phyloP scores from a whole-genome alignment of 2,329 filamentous ascomycete genomes.

The Didymosphaeria variabile region DNA sequence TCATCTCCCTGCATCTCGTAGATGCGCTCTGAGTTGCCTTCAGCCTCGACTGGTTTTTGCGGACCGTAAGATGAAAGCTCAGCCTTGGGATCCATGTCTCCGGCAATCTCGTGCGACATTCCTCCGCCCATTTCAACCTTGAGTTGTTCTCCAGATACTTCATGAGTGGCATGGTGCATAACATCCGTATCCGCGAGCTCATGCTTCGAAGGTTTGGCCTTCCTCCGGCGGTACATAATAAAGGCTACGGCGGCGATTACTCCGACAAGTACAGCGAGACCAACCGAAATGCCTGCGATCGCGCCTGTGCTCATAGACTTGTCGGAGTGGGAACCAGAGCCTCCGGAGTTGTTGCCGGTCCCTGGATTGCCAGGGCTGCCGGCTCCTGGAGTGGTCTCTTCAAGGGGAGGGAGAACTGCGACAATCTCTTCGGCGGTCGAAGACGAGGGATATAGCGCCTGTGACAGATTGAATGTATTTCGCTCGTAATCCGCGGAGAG shows the following conservation, averaged over 20 bases:
- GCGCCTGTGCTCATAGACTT: slow-evolving; percentile 30
- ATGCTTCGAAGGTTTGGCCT: slow-evolving; percentile 14
- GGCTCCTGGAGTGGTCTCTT: slow-evolving; percentile 15
- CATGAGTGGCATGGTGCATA: slow-evolving; percentile 14
- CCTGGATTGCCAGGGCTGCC: slow-evolving; percentile 11
- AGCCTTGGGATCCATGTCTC: slow-evolving; percentile 22
- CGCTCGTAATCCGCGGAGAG: slow-evolving; percentile 50
- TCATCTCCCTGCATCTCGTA: slow-evolving; percentile 30
- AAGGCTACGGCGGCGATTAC: slow-evolving; percentile 18
- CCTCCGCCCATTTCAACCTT: slow-evolving; percentile 28
- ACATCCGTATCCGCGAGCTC: slow-evolving; percentile 27
- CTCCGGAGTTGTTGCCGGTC: not conserved
- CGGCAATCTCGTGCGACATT: slow-evolving; percentile 27
- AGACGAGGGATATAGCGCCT: slow-evolving; percentile 62
- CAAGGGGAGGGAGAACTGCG: slow-evolving; percentile 29
- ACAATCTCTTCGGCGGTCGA: slow-evolving; percentile 52
- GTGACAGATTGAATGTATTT: slow-evolving; percentile 42
- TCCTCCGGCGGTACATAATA: slow-evolving; percentile 27
- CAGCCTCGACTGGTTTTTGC: slow-evolving; percentile 25
- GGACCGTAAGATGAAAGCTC: slow-evolving; percentile 24
- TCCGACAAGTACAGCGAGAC: slow-evolving; percentile 21
- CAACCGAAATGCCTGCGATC: slow-evolving; percentile 39
- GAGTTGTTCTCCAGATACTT: slow-evolving; percentile 21
- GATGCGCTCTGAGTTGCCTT: slow-evolving; percentile 13
- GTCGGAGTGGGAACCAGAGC: not conserved